Evolutionary conservation across 2,329 filamentous ascomycete species (phyloP), one percentile per base, ranked within the genome.

Genomic region (Cytospora paraplurivora): DNA sequence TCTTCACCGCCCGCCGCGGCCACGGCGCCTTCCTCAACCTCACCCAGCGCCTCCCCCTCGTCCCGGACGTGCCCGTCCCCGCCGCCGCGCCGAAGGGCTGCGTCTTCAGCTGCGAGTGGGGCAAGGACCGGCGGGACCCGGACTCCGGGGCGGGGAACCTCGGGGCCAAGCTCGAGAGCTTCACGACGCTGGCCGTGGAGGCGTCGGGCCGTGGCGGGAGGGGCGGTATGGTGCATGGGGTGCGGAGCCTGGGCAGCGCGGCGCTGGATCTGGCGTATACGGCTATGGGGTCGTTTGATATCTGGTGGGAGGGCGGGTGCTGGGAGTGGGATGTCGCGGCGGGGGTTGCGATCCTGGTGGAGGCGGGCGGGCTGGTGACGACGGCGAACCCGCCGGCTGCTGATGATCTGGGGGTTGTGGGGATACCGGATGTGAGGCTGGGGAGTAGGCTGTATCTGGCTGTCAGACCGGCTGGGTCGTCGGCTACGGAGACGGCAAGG

Each of bases 281-380:
- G 11, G 90, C 90, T 13, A 90, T 90, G 82, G 90, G 90, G 0
- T 80, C 86, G 0, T 88, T 92, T 68, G 90, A 93, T 74, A 91
- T 92, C 12, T 92, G 90, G 89, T 93, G 89, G 89, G 89, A 93
- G 72, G 90, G 89, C 3, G 89, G 89, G 0, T 92, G 89, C 70
- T 92, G 89, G 89, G 90, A 92, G 75, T 93, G 90, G 87, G 90
- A 93, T 68, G 90, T 92, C 4, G 89, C 89, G 1, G 90, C 90
- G 13, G 90, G 89, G 1, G 86, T 92, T 64, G 88, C 88, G 5
- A 87, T 93, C 49, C 76, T 93, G 1, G 78, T 87, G 63, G 90
- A 93, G 76, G 89, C 90, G 2, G 90, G 90, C 1, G 90, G 90
- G 0, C 73, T 93, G 4, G 81, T 92, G 21, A 93, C 90, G 0